Conservation (phyloP, 2,329 filamentous ascomycete genomes). For the Penicillium occitanis region DNA sequence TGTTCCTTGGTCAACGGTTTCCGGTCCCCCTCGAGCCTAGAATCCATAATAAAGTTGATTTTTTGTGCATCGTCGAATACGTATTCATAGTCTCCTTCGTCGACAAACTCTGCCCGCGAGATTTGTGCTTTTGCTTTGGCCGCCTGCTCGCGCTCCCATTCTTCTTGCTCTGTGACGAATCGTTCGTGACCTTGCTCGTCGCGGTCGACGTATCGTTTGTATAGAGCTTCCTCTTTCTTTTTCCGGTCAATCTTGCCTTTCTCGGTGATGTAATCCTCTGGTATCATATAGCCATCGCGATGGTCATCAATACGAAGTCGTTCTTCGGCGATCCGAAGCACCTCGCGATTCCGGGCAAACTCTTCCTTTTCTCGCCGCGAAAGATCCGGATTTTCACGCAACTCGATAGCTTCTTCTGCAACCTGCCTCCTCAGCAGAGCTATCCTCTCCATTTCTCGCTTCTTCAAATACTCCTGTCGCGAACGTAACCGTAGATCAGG, state of each 20-base stretch:
- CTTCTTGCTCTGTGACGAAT: slow-evolving; percentile 89
- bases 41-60: slow-evolving; percentile 79
- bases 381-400: slow-evolving; percentile 71
- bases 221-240: slow-evolving; percentile 85
- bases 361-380: slow-evolving; percentile 79
- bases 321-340: slow-evolving; percentile 78
- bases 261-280: slow-evolving; percentile 92
- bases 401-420: slow-evolving; percentile 78
- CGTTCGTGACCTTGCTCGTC: slow-evolving; percentile 86
- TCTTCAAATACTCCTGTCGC: slow-evolving; percentile 88
- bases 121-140: slow-evolving; percentile 87
- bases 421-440: slow-evolving; percentile 88
- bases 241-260: slow-evolving; percentile 85
- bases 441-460: slow-evolving; percentile 82
- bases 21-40: slow-evolving; percentile 68
- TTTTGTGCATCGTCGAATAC: slow-evolving; percentile 88
- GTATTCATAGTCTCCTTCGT: slow-evolving; percentile 84
- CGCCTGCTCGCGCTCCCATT: slow-evolving; percentile 91
- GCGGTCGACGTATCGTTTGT: slow-evolving; percentile 83
- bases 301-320: slow-evolving; percentile 86
- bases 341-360: slow-evolving; percentile 83
- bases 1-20: slow-evolving; percentile 76
- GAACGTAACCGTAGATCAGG: slow-evolving; percentile 79
- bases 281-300: slow-evolving; percentile 86
- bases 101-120: slow-evolving; percentile 67